Base-by-base conservation (phyloP, 2,329 filamentous ascomycete species). In the Ophiostoma montium region DNA sequence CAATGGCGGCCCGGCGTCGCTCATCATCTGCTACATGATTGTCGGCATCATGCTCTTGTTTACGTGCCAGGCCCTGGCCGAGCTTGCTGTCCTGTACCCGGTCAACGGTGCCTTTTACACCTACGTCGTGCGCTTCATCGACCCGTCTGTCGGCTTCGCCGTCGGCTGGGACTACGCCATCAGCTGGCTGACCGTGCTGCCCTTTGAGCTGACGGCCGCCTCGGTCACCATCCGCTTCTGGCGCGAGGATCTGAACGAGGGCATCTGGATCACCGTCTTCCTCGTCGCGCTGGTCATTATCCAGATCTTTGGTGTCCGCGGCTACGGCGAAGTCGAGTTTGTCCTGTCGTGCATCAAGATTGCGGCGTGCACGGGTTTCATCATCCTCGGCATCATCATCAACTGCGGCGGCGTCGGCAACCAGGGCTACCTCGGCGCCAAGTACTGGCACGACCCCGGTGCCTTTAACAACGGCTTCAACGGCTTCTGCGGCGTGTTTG, bases 101-200 rank as follows among this genome's bases (percentile, higher is more conserved):
- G 70, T 80, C 51, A 76, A 76, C 52, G 78, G 78, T 42, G 75
- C 74, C 53, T 80, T 81, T 62, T 78, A 73, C 60, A 72, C 71
- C n/a, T 80, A 80, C 56, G 68, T 74, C 41, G 69, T 73, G 47
- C 72, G 76, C 46, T 81, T 81, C 55, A 65, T 80, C 52, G 77
- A 80, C 55, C 77, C 77, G 23, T 70, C 75, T 16, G 74, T 71
- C 62, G 70, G 71, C 16, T 75, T 75, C 46, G 71, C 71, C 36
- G 66, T 72, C 52, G 73, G 73, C 21, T 74, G 70, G 70, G 67
- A 75, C 56, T 75, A 75, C 47, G 67, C 68, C 3, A 62, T 75
- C 39, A 61, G 64, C 11, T 74, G 71, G 67, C 57, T 72, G 18
- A 69, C 68, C 9, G 60, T 74, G 23, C 58, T 76, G 9, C 72